Evolutionary conservation across 2,329 filamentous ascomycete genomes (phyloP).

Genomic region (Aspergillaceae sp.): DNA sequence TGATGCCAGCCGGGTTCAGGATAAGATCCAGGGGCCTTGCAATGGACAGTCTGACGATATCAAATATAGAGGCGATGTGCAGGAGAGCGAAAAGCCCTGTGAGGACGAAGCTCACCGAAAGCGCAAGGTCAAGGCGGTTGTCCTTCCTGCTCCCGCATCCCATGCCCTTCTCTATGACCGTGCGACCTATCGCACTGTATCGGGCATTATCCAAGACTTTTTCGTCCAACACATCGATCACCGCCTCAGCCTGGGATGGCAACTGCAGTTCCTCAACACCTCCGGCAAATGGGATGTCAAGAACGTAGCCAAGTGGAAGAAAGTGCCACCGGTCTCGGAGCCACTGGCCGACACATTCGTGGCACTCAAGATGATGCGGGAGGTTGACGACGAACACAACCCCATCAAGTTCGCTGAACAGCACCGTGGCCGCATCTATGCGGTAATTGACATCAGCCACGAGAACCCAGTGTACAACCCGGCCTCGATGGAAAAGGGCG

Average conservation of each 20-base stretch:
- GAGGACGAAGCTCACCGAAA: conserved; percentile 30
- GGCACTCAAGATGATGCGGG: conserved; percentile 85
- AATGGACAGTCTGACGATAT: conserved; percentile 19
- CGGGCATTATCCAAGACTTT: conserved; percentile 76
- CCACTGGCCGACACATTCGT: conserved; percentile 73
- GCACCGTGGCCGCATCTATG: conserved; percentile 60
- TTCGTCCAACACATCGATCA: conserved; percentile 64
- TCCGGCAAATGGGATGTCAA: conserved; percentile 98
- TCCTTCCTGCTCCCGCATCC: conserved; percentile 68
- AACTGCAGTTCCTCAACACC: conserved; percentile 76
- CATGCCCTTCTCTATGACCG: conserved; percentile 80
- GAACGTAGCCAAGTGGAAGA: conserved; percentile 85
- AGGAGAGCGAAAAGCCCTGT: conserved; percentile 12
- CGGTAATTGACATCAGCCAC: conserved; percentile 84
- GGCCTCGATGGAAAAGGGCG: conserved; percentile 54
- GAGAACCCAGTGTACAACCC: conserved; percentile 87
- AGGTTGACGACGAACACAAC: conserved; percentile 75
- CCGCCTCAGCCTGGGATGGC: conserved; percentile 77
- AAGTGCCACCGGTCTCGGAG: conserved; percentile 65
- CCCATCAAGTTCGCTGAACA: conserved; percentile 61
- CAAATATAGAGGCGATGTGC: conserved; percentile 16
- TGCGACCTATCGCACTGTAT: conserved; percentile 63
- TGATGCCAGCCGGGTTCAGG: conserved; percentile 22
- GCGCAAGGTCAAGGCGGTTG: conserved; percentile 54
- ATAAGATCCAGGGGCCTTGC: conserved; percentile 11